phyloP scores from a whole-genome alignment of 345 rosid species.

The Toxicodendron radicans region DNA sequence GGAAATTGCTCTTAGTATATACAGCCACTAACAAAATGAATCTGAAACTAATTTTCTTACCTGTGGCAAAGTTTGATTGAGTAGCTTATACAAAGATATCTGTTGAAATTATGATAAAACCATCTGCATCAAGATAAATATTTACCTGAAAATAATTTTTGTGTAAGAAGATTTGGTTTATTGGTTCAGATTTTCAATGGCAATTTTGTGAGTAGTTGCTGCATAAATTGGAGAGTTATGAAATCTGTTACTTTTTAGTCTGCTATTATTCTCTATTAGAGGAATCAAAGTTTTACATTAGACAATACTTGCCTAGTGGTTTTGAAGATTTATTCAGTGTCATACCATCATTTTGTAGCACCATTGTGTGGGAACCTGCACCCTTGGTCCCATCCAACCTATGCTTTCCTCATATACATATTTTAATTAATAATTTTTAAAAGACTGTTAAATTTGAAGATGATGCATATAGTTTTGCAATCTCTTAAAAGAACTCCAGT shows the following conservation, averaged over 20 bases:
- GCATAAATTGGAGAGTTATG: not conserved
- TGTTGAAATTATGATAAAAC: not conserved
- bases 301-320: not conserved
- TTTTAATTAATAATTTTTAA: no score
- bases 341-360: not conserved
- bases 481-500: not conserved
- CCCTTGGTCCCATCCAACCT: not conserved
- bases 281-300: not conserved
- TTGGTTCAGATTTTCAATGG: not conserved
- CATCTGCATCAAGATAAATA: not conserved
- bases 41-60: not conserved
- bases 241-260: not conserved
- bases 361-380: no score
- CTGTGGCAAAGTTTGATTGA: not conserved
- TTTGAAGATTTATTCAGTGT: not conserved
- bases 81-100: conserved; percentile 3
- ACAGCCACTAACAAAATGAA: not conserved
- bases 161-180: not conserved
- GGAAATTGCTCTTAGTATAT: not conserved
- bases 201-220: not conserved
- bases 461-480: not conserved
- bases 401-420: not conserved
- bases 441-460: no score
- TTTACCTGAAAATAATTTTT: not conserved
- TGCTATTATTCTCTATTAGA: not conserved